These are phyloP conservation scores for Ramalina intermedia DNA, from an alignment of 495 filamentous ascomycete species.

Conservation along the genomic window DNA sequence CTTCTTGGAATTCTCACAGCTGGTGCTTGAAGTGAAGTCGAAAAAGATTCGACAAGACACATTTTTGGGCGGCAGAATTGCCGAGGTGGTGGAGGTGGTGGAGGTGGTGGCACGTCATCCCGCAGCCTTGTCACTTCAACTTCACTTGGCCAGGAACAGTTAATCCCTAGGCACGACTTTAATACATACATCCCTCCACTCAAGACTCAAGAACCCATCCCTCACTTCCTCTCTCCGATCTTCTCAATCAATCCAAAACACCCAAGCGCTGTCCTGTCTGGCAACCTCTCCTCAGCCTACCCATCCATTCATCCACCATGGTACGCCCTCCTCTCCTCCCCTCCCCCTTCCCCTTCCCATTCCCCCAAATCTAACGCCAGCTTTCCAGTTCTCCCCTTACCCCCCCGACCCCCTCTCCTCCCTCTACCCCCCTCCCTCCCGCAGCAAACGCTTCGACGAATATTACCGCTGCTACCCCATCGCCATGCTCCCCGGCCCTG, in stretches of 20 bases:
- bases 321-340: not conserved
- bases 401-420: constrained; percentile 44
- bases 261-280: not conserved
- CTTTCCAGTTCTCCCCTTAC: constrained; percentile 34
- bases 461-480: constrained; percentile 94
- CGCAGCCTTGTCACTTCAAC: too few relatives aligned
- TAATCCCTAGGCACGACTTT: too few relatives aligned
- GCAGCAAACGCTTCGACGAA: constrained; percentile 73
- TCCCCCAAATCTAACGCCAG: not conserved
- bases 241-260: not conserved
- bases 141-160: too few relatives aligned
- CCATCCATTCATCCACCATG: not conserved
- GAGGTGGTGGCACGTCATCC: too few relatives aligned
- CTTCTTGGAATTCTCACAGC: too few relatives aligned
- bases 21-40: too few relatives aligned
- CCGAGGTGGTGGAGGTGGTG: too few relatives aligned
- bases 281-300: not conserved
- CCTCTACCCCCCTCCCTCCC: constrained; percentile 29
- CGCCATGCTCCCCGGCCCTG: constrained; percentile 84
- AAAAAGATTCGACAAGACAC: too few relatives aligned
- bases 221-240: not conserved
- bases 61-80: too few relatives aligned
- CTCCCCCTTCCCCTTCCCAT: constrained; percentile 2
- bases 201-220: too few relatives aligned
- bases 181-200: too few relatives aligned